Conservation (phyloP, 768 basidiomycete genomes). For the Boletus coccyginus region DNA sequence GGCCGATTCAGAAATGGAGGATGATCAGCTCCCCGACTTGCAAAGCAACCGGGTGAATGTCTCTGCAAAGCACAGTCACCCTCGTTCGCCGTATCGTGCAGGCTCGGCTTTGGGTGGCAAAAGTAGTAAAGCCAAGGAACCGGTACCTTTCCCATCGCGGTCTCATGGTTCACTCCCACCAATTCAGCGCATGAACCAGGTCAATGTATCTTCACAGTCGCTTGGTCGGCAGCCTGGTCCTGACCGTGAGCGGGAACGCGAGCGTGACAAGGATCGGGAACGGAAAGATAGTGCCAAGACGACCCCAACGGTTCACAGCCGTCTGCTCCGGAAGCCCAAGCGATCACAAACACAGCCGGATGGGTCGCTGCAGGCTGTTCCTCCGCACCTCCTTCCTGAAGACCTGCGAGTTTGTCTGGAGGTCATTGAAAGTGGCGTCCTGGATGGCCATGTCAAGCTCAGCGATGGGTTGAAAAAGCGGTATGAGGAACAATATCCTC, state of each 20-base stretch:
- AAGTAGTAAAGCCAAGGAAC: constrained; percentile 39
- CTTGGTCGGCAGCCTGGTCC: constrained; percentile 66
- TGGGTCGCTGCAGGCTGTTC: constrained; percentile 47
- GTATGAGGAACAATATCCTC: constrained; percentile 94
- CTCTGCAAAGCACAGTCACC: constrained; percentile 59
- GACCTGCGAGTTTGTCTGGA: constrained; percentile 84
- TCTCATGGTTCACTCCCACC: constrained; percentile 79
- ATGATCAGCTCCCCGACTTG: constrained; percentile 41
- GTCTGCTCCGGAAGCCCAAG: constrained; percentile 67
- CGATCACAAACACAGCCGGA: constrained; percentile 58
- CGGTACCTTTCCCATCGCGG: constrained; percentile 74
- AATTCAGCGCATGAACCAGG: constrained; percentile 48
- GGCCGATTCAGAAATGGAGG: constrained; percentile 69
- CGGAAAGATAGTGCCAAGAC: constrained; percentile 43
- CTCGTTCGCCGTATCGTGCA: constrained; percentile 73
- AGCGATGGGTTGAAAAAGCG: constrained; percentile 83
- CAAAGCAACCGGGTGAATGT: constrained; percentile 22
- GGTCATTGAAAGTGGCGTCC: constrained; percentile 80
- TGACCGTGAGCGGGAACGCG: constrained; percentile 41
- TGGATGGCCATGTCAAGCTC: constrained; percentile 86
- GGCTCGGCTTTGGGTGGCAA: constrained; percentile 41
- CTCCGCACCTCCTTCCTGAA: constrained; percentile 81
- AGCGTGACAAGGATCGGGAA: constrained; percentile 44
- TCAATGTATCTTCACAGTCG: constrained; percentile 67
- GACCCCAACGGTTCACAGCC: constrained; percentile 31